phyloP scores from a whole-genome alignment of 352 stramenopile species.

The Globisporangium heterothallicum region DNA sequence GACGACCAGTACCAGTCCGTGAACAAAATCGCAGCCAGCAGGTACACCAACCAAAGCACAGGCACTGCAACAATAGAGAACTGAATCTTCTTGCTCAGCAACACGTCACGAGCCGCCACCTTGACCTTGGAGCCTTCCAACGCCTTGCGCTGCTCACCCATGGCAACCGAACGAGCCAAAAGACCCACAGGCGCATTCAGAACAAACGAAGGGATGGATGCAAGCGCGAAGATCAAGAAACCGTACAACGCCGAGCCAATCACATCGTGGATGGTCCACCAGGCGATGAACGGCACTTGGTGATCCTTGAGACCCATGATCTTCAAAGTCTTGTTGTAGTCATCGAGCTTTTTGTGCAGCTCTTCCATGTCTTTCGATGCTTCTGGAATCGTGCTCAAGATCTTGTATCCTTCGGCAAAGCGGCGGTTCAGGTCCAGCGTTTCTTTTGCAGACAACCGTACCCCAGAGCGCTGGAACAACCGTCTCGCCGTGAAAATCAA shows the following conservation, averaged over 20 bases:
- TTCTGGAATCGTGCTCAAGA: constrained; percentile 63
- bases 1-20: constrained; percentile 86
- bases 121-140: constrained; percentile 89
- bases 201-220: constrained; percentile 88
- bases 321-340: constrained; percentile 82
- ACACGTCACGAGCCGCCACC: constrained; percentile 83
- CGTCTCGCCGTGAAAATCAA: constrained; percentile 93
- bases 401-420: constrained; percentile 88
- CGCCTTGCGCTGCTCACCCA: constrained; percentile 75
- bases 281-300: constrained; percentile 84
- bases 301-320: constrained; percentile 89
- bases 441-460: constrained; percentile 82
- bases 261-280: constrained; percentile 86
- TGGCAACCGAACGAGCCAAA: constrained; percentile 72
- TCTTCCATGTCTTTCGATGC: constrained; percentile 49
- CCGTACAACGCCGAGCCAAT: constrained; percentile 86
- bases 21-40: constrained; percentile 70
- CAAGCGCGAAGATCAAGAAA: constrained; percentile 80
- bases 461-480: constrained; percentile 90
- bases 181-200: constrained; percentile 89
- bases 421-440: constrained; percentile 90
- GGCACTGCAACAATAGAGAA: constrained; percentile 90
- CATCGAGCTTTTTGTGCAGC: constrained; percentile 73
- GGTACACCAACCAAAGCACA: constrained; percentile 83
- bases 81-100: constrained; percentile 92